Evolutionary conservation across 2,329 filamentous ascomycete genomes (phyloP), one percentile per base, ranked within the genome.

Genomic region (Pseudogymnoascus sp.): DNA sequence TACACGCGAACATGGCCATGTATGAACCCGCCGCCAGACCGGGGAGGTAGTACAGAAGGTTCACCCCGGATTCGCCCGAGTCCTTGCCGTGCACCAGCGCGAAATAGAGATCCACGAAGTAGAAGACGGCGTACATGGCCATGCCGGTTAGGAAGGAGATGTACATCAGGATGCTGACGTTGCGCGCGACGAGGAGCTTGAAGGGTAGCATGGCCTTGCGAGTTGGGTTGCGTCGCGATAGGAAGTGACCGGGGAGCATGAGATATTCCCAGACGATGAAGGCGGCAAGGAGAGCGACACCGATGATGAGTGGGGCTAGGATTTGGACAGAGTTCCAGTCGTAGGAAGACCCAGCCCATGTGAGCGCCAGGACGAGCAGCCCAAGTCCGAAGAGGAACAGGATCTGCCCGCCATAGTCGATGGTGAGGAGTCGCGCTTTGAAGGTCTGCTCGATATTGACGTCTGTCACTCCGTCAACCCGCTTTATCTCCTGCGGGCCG

Each of bases 41-140:
- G 0, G 86, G 86, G 1, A 85, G 79, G 67, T 86, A 89, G 71
- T 82, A 88, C 1, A 89, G 73, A 9, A 90, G 75, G 64, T 86
- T 80, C 0, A 80, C 69, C 3, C 85, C 85, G 1, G 85, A 79
- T 59, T 82, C 69, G 23, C 79, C 80, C 75, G 77, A 28, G 67
- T 66, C 72, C 65, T 82, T 83, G 5, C 77, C 79, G 72, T 84
- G 75, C 0, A 88, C 86, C 14, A 88, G 74, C 1, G 83, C 82
- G 71, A 89, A 89, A 72, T 88, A 90, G 16, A 89, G 80, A 14
- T 83, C 84, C 67, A 87, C 83, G 68, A 89, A 90, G 72, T 89
- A 90, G 66, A 89, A 83, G 0, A 86, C 82, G 11, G 80, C 77
- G 70, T 80, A 80, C 66, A 79, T 72, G 0, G 75, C 79, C 68